These are phyloP conservation scores for Elaeis oleifera DNA, from an alignment of 202 grass and related monocot species.

Conservation along the genomic window DNA sequence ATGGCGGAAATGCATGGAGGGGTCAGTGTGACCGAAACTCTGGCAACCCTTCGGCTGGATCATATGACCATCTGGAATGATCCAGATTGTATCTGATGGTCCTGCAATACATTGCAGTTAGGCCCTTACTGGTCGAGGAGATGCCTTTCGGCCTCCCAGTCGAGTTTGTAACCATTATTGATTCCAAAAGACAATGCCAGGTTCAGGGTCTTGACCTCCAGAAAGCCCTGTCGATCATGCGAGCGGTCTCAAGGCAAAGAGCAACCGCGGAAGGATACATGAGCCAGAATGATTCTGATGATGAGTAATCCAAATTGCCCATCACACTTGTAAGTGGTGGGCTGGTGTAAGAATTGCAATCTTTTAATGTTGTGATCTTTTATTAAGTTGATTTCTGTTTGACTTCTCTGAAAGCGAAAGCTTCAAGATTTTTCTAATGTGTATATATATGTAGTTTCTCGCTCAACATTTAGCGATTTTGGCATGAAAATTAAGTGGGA, in stretches of 20 bases:
- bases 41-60: slow-evolving; percentile 53
- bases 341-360: neutral
- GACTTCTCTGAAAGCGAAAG: neutral
- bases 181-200: no score
- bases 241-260: no score
- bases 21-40: slow-evolving; percentile 60
- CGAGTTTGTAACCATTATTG: neutral
- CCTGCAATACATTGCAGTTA: neutral
- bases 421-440: slow-evolving; percentile 6
- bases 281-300: neutral
- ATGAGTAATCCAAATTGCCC: no score
- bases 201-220: no score
- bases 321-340: no score
- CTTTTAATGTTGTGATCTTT: neutral
- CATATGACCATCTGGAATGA: slow-evolving; percentile 87
- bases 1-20: slow-evolving; percentile 72
- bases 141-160: neutral
- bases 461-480: neutral
- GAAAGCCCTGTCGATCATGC: no score
- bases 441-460: slow-evolving; percentile 18
- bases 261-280: neutral
- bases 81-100: neutral
- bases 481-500: no score
- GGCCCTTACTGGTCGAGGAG: no score
- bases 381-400: neutral